Evolutionary conservation across 352 stramenopile species (phyloP).

Genomic region (Phytophthora nicotianae): DNA sequence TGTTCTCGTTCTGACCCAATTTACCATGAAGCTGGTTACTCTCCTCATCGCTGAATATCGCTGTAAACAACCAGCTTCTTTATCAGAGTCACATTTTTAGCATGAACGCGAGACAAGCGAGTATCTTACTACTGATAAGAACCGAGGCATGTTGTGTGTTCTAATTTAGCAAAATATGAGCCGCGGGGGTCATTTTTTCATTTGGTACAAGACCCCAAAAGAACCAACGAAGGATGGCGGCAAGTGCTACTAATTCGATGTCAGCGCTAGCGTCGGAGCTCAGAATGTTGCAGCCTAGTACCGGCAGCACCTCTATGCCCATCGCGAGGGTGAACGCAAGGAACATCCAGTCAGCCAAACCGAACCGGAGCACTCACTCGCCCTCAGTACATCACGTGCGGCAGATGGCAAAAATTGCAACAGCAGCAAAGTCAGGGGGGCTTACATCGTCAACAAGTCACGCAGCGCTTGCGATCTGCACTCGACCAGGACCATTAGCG

Average conservation of each 20-base stretch:
- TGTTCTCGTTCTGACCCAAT: background rate
- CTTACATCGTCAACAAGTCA: conserved; percentile 31
- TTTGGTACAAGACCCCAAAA: conserved; percentile 14
- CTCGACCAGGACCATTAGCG: conserved; percentile 20
- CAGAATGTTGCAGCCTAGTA: conserved; percentile 28
- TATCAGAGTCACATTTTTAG: background rate
- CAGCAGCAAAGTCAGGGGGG: conserved; percentile 35
- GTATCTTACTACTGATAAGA: conserved; percentile 37
- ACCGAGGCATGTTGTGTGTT: conserved; percentile 15
- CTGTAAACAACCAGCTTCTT: background rate
- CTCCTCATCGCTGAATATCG: too few relatives aligned
- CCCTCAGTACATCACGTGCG: conserved; percentile 57
- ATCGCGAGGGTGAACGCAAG: conserved; percentile 42
- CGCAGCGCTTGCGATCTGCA: conserved; percentile 29
- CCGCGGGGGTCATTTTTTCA: conserved; percentile 14
- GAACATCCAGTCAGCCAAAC: conserved; percentile 44
- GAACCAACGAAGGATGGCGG: conserved; percentile 11
- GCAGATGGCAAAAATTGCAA: conserved; percentile 54
- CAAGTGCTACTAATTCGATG: conserved; percentile 2
- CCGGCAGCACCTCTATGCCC: conserved; percentile 31
- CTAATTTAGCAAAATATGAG: background rate
- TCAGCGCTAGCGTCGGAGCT: conserved; percentile 33
- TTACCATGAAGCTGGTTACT: background rate
- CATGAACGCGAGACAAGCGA: background rate
- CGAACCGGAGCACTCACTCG: conserved; percentile 20